Percentiles rank a stretch among this genome's conserved stretches.
Conservation (phyloP, 768 basidiomycete species). For the Lactifluus hygrophoroides region DNA sequence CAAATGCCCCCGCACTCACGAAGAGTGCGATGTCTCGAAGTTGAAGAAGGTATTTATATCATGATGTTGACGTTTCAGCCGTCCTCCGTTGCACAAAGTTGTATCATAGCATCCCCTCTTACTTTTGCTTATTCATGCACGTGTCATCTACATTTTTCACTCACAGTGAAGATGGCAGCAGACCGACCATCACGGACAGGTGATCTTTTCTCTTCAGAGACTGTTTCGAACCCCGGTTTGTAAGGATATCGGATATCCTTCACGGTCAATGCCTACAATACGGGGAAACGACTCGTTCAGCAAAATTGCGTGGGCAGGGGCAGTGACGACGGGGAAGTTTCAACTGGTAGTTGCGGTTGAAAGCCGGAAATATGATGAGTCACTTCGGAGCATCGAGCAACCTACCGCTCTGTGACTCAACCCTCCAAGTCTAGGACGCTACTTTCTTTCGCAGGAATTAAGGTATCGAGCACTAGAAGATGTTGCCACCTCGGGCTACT, state of each 20-base stretch:
- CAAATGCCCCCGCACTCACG: constrained; percentile 72
- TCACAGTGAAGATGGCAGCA: background rate
- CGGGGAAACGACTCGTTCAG: too few relatives aligned
- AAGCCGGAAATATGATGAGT: too few relatives aligned
- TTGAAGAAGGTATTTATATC: constrained; percentile 90
- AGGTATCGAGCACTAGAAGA: too few relatives aligned
- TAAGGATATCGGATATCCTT: background rate
- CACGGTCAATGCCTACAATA: background rate
- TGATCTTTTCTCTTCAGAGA: background rate
- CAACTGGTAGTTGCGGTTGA: too few relatives aligned
- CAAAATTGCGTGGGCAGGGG: too few relatives aligned
- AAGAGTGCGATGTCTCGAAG: constrained; percentile 51
- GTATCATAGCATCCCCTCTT: background rate
- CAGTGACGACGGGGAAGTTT: background rate
- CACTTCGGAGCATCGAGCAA: too few relatives aligned
- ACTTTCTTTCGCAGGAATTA: too few relatives aligned
- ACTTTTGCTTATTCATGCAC: background rate
- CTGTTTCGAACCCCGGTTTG: background rate
- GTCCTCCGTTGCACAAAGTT: background rate
- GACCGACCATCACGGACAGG: background rate
- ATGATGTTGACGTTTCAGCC: constrained; percentile 28
- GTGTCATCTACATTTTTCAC: background rate
- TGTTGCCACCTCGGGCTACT: too few relatives aligned
- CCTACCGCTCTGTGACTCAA: too few relatives aligned
- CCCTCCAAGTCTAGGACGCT: too few relatives aligned